Conservation (phyloP, 2,329 filamentous ascomycete species). For the Gremmenia infestans region DNA sequence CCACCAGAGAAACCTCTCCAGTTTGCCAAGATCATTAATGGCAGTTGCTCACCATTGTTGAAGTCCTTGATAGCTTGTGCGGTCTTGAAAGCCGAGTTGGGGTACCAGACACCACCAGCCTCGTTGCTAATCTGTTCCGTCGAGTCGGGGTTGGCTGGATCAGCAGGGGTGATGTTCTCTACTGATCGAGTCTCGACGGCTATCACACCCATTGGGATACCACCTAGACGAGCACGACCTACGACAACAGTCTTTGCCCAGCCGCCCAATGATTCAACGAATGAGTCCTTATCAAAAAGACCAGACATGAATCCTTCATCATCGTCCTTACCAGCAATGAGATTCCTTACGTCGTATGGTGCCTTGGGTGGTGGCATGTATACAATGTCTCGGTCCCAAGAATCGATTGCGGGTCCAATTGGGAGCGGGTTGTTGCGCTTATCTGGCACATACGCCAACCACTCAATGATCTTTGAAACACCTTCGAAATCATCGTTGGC, state of each 20-base stretch:
- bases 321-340: slow-evolving; percentile 84
- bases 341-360: slow-evolving; percentile 86
- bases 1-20: slow-evolving; percentile 99
- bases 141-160: slow-evolving; percentile 96
- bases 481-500: slow-evolving; percentile 96
- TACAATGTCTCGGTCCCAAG: slow-evolving; percentile 87
- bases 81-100: slow-evolving; percentile 99
- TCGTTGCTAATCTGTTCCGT: slow-evolving; percentile 93
- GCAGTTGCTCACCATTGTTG: slow-evolving; percentile 97
- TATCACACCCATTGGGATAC: slow-evolving; percentile 98
- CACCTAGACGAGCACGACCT: slow-evolving; percentile 90
- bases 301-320: slow-evolving; percentile 77
- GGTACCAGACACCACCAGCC: slow-evolving; percentile 98
- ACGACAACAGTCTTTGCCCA: slow-evolving; percentile 98
- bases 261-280: slow-evolving; percentile 91
- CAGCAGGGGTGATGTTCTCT: slow-evolving; percentile 93
- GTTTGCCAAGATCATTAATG: slow-evolving; percentile 98
- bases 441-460: slow-evolving; percentile 96
- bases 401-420: slow-evolving; percentile 79
- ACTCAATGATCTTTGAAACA: slow-evolving; percentile 95
- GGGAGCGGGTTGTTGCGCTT: slow-evolving; percentile 90
- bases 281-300: slow-evolving; percentile 94
- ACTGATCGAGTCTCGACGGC: slow-evolving; percentile 92
- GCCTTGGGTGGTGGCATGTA: slow-evolving; percentile 76
- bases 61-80: slow-evolving; percentile 98